Conservation (phyloP, 164 flowering plant genomes). For the Magnolia sinica region DNA sequence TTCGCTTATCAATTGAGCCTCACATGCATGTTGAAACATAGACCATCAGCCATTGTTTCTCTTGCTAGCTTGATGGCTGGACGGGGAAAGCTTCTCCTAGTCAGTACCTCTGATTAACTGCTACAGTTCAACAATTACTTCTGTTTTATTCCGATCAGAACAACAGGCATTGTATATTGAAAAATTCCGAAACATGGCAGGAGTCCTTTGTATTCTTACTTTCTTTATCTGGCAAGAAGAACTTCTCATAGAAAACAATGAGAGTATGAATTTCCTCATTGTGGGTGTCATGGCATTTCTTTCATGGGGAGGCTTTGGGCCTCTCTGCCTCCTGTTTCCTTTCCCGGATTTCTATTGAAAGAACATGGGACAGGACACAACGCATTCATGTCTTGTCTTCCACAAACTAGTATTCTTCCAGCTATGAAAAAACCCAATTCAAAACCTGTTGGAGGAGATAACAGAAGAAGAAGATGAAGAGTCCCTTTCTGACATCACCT, state of each 20-base stretch:
- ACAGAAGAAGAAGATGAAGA: conserved; percentile 16
- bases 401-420: not conserved
- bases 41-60: too few species aligned
- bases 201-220: too few species aligned
- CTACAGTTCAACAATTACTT: too few species aligned
- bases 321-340: not conserved
- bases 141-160: too few species aligned
- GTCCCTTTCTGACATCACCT: not conserved
- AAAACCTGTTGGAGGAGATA: conserved; percentile 15
- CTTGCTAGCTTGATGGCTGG: too few species aligned
- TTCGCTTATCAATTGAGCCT: too few species aligned
- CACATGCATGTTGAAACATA: too few species aligned
- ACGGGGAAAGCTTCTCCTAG: too few species aligned
- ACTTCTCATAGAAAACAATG: conserved; percentile 1
- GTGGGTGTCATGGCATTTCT: conserved; percentile 13
- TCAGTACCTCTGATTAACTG: too few species aligned
- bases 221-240: not conserved
- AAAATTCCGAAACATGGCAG: too few species aligned
- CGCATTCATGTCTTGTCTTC: not conserved
- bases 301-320: not conserved
- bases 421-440: conserved; percentile 5
- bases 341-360: not conserved
- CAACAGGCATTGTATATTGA: too few species aligned
- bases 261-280: conserved; percentile 11
- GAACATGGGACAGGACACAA: not conserved